phyloP scores from a whole-genome alignment of 345 rosid species.

The Viola odorata region DNA sequence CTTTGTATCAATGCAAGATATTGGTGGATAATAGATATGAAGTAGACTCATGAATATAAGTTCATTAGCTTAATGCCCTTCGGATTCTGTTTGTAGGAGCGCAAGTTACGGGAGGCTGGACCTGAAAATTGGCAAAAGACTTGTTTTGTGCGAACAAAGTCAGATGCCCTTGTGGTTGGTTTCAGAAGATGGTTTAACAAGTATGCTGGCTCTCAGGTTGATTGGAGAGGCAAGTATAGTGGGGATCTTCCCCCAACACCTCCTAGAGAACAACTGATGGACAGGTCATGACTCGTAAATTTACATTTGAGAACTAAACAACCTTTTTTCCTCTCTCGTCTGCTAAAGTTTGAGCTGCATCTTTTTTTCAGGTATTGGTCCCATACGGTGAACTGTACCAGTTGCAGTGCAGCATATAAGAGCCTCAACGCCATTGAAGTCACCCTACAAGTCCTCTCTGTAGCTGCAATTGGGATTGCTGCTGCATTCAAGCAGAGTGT shows the following conservation, averaged over 20 bases:
- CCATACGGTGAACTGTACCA: slow-evolving; percentile 73
- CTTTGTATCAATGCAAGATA: background rate
- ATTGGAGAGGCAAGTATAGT: slow-evolving; percentile 67
- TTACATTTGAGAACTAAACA: background rate
- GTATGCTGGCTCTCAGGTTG: slow-evolving; percentile 52
- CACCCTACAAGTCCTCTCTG: slow-evolving; percentile 43
- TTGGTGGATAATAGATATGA: background rate
- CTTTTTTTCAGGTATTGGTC: slow-evolving; percentile 13
- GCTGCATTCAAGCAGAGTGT: slow-evolving; percentile 44
- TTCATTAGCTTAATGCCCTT: background rate
- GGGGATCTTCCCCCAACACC: slow-evolving; percentile 68
- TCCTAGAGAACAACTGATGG: slow-evolving; percentile 68
- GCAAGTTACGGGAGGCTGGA: slow-evolving; percentile 65
- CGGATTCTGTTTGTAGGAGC: slow-evolving; percentile 45
- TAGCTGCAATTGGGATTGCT: slow-evolving; percentile 46
- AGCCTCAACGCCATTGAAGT: slow-evolving; percentile 55
- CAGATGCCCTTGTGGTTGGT: slow-evolving; percentile 66
- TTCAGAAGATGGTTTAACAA: slow-evolving; percentile 79
- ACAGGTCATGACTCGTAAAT: slow-evolving; percentile 40
- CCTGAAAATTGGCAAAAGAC: slow-evolving; percentile 76
- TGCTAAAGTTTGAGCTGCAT: background rate
- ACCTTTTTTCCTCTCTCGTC: background rate
- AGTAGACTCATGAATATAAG: background rate
- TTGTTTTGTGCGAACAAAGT: slow-evolving; percentile 72
- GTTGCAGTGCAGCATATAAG: slow-evolving; percentile 61